Evolutionary conservation across 2,329 filamentous ascomycete genomes (phyloP).

Genomic region (Pyricularia grisea): DNA sequence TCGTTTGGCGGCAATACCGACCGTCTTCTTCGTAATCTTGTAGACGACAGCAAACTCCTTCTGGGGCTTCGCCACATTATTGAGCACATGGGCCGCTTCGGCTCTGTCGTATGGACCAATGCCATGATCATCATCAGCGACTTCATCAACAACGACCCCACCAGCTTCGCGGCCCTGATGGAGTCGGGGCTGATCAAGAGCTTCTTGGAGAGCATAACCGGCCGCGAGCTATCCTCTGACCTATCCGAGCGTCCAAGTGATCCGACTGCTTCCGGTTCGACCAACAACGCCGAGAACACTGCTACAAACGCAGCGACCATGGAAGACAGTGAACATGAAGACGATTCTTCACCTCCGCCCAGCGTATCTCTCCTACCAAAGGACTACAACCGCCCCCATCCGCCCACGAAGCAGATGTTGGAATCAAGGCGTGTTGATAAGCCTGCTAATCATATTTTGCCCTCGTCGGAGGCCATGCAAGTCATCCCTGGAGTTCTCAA

Average conservation of each 20-base stretch:
- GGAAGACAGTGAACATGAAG: slow-evolving; percentile 20
- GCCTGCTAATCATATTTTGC: slow-evolving; percentile 65
- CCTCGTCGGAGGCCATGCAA: slow-evolving; percentile 81
- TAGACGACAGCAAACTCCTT: slow-evolving; percentile 83
- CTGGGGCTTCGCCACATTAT: slow-evolving; percentile 73
- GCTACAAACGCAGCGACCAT: neutral
- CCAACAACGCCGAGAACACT: slow-evolving; percentile 12
- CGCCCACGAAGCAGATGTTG: slow-evolving; percentile 41
- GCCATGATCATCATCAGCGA: slow-evolving; percentile 85
- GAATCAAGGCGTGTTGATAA: slow-evolving; percentile 30
- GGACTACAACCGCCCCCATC: slow-evolving; percentile 35
- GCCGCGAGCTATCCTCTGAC: slow-evolving; percentile 32
- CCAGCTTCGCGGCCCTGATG: slow-evolving; percentile 90
- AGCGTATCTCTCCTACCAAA: slow-evolving; percentile 28
- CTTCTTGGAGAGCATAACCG: slow-evolving; percentile 73
- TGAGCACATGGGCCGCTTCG: slow-evolving; percentile 68
- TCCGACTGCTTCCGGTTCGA: slow-evolving; percentile 13
- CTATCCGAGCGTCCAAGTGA: slow-evolving; percentile 12
- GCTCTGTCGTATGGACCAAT: slow-evolving; percentile 92
- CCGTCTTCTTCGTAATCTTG: slow-evolving; percentile 80
- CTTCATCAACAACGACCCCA: slow-evolving; percentile 98
- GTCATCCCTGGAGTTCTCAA: slow-evolving; percentile 83
- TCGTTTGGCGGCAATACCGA: slow-evolving; percentile 72
- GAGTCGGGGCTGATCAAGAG: slow-evolving; percentile 86
- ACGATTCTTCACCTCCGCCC: slow-evolving; percentile 25